phyloP scores from a whole-genome alignment of 2,329 filamentous ascomycete genomes.

The Colletotrichum paranaense region DNA sequence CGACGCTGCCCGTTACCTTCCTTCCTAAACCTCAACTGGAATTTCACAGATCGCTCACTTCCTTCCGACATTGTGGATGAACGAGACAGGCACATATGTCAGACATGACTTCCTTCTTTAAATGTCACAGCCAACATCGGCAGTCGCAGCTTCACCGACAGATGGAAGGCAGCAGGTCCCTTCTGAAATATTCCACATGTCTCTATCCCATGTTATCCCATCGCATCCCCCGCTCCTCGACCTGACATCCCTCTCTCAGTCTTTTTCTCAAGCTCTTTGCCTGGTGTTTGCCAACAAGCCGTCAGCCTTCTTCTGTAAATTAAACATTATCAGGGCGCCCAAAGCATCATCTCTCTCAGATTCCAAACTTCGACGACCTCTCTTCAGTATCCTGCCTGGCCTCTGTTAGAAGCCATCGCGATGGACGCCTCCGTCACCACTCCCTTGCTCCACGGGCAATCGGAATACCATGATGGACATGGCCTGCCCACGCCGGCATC shows the following conservation, averaged over 20 bases:
- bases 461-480: not conserved
- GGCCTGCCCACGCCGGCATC: conserved; percentile 34
- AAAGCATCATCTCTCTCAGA: not conserved
- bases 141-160: not conserved
- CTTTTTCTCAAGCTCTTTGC: not conserved
- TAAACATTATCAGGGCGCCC: not conserved
- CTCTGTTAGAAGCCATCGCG: not conserved
- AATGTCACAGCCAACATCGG: not conserved
- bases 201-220: not conserved
- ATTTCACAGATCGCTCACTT: not conserved
- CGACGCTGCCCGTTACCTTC: too few relatives aligned
- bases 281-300: not conserved
- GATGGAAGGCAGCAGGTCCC: not conserved
- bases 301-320: not conserved
- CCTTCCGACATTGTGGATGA: not conserved
- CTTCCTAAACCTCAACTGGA: not conserved
- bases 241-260: not conserved
- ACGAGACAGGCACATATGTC: not conserved
- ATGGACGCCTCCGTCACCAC: conserved; percentile 36
- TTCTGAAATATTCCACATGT: not conserved
- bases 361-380: not conserved
- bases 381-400: conserved; percentile 14
- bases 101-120: not conserved
- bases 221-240: not conserved
- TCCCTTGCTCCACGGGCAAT: conserved; percentile 35